Percentiles rank a stretch among this genome's conserved stretches.
Conservation (phyloP, 1,284 basidiomycete genomes). For the Moesziomyces aphidis region DNA sequence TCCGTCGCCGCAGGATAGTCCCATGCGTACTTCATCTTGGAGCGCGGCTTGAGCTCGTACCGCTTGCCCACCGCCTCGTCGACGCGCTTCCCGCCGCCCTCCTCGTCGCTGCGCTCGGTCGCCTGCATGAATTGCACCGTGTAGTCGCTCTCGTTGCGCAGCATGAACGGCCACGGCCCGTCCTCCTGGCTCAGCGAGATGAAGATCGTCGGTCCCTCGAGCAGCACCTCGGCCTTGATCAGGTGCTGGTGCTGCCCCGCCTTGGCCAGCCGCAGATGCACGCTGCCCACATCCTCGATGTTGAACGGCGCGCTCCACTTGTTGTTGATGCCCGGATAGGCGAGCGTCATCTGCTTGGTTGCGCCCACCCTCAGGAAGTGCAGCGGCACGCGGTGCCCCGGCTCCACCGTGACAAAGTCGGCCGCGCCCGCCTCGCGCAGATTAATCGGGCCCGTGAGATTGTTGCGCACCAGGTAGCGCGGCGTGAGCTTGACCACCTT, state of each 20-base stretch:
- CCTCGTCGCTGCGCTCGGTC: slow-evolving; percentile 36
- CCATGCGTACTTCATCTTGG: slow-evolving; percentile 85
- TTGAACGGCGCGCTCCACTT: slow-evolving; percentile 92
- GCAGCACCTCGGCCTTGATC: slow-evolving; percentile 83
- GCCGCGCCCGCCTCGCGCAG: slow-evolving; percentile 84
- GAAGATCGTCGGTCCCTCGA: slow-evolving; percentile 91
- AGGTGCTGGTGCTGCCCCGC: slow-evolving; percentile 71
- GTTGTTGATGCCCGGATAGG: slow-evolving; percentile 84
- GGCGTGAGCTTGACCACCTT: slow-evolving; percentile 94
- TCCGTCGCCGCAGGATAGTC: slow-evolving; percentile 87
- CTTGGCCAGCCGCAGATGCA: slow-evolving; percentile 78
- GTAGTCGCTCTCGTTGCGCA: slow-evolving; percentile 89
- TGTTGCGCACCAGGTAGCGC: slow-evolving; percentile 90
- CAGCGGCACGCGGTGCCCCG: slow-evolving; percentile 77
- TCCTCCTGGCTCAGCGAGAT: slow-evolving; percentile 78
- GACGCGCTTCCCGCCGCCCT: slow-evolving; percentile 24
- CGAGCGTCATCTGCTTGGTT: slow-evolving; percentile 77
- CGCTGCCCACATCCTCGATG: slow-evolving; percentile 87
- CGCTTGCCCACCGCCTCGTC: slow-evolving; percentile 60
- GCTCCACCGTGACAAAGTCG: slow-evolving; percentile 66
- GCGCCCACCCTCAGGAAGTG: slow-evolving; percentile 76
- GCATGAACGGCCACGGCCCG: slow-evolving; percentile 85
- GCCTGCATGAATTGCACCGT: slow-evolving; percentile 79
- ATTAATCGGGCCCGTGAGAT: slow-evolving; percentile 77
- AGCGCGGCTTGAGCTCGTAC: slow-evolving; percentile 75